Evolutionary conservation across 768 basidiomycete species (phyloP).

Genomic region (Imleria badia): DNA sequence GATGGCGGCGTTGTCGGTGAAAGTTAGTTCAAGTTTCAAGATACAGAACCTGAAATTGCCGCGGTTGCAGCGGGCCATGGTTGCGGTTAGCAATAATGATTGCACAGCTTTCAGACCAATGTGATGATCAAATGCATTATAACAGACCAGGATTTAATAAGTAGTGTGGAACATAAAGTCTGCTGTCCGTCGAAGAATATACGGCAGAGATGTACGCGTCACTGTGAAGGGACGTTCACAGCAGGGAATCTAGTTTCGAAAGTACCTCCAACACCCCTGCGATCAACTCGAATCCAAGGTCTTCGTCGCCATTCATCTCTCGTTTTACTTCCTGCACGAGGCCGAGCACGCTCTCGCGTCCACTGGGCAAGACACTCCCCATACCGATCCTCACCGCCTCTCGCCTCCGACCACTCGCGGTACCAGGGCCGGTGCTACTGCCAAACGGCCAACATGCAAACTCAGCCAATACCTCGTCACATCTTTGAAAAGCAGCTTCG

Average conservation of each 20-base stretch:
- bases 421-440: constrained; percentile 34
- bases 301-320: constrained; percentile 72
- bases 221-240: constrained; percentile 18
- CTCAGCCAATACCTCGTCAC: constrained; percentile 92
- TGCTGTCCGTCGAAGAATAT: background rate
- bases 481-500: constrained; percentile 89
- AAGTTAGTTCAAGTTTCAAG: no score
- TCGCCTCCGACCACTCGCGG: constrained; percentile 40
- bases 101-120: no score
- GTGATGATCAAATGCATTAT: constrained; percentile 11
- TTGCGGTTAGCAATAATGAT: no score
- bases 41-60: no score
- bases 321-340: constrained; percentile 71
- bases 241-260: constrained; percentile 79
- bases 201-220: background rate
- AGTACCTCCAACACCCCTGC: constrained; percentile 93
- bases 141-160: constrained; percentile 1
- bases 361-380: constrained; percentile 50
- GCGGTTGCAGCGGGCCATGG: no score
- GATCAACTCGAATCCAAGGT: constrained; percentile 86
- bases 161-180: constrained; percentile 5
- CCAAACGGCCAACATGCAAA: constrained; percentile 92
- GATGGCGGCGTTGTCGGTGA: no score
- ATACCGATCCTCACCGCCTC: constrained; percentile 51
- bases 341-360: constrained; percentile 70